Evolutionary conservation across 1,139 yeast species (phyloP).

Genomic region (Geotrichum macrosporum): DNA sequence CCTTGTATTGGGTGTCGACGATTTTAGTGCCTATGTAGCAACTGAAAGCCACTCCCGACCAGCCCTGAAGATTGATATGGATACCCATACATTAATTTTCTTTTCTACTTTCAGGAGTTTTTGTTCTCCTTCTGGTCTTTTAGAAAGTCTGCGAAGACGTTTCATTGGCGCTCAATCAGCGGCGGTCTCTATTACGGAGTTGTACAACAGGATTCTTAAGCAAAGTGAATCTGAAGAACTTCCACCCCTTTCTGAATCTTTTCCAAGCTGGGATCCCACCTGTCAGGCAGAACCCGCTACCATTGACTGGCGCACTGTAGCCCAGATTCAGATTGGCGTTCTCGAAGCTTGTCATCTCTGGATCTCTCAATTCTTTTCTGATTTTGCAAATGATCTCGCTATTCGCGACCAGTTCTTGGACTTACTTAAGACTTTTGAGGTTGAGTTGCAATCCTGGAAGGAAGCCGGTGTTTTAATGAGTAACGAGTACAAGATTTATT

Average conservation of each 20-base stretch:
- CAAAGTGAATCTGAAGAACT: conserved; percentile 21
- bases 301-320: conserved; percentile 54
- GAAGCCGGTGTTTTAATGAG: conserved; percentile 32
- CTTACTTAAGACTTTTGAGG: conserved; percentile 63
- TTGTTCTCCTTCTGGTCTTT: conserved; percentile 49
- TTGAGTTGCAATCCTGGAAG: conserved; percentile 67
- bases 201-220: neutral
- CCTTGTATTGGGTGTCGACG: conserved; percentile 56
- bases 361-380: conserved; percentile 67
- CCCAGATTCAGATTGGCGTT: conserved; percentile 75
- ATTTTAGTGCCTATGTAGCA: conserved; percentile 49
- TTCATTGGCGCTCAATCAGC: conserved; percentile 59
- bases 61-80: conserved; percentile 52
- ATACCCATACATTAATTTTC: conserved; percentile 56
- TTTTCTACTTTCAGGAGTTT: conserved; percentile 63
- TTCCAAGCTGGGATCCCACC: conserved; percentile 42
- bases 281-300: conserved; percentile 35
- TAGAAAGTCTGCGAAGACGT: conserved; percentile 50
- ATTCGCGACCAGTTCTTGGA: conserved; percentile 62
- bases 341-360: conserved; percentile 71
- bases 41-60: conserved; percentile 37
- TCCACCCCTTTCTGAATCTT: conserved; percentile 1
- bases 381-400: conserved; percentile 64
- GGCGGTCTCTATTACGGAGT: conserved; percentile 45
- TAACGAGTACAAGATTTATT: conserved; percentile 34